These are phyloP conservation scores for Lentinula sp. DNA, from an alignment of 768 basidiomycete genomes.

Conservation along the genomic window DNA sequence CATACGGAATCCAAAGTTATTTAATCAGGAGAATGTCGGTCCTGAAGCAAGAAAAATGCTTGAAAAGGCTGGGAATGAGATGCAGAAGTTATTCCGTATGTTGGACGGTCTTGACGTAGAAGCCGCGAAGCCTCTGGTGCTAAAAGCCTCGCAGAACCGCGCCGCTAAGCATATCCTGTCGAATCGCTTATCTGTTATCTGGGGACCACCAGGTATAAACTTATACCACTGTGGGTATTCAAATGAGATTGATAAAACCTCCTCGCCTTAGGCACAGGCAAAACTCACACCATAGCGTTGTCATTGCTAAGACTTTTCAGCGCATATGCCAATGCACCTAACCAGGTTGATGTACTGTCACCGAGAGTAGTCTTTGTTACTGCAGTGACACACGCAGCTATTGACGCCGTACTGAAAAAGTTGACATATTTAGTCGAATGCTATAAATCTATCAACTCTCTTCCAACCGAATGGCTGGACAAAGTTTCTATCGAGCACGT, in stretches of 20 bases:
- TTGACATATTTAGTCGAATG: conserved; percentile 28
- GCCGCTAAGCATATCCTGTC: conserved; percentile 37
- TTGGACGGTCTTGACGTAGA: conserved; percentile 25
- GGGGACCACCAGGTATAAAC: conserved; percentile 42
- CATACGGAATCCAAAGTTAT: conserved; percentile 33
- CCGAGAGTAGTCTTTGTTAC: conserved; percentile 39
- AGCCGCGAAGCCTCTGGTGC: conserved; percentile 29
- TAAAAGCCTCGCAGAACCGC: conserved; percentile 41
- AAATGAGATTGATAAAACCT: background rate
- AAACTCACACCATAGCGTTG: conserved; percentile 45
- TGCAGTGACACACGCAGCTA: conserved; percentile 48
- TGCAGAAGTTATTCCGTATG: conserved; percentile 35
- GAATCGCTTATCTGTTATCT: conserved; percentile 39
- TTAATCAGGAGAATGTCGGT: conserved; percentile 21
- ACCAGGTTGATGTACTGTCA: background rate
- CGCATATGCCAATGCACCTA: conserved; percentile 24
- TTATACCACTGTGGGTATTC: background rate
- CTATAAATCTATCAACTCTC: conserved; percentile 28
- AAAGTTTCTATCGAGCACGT: conserved; percentile 36
- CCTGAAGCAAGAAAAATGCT: conserved; percentile 18
- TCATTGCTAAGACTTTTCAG: conserved; percentile 41
- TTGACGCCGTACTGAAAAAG: conserved; percentile 41
- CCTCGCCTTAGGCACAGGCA: conserved; percentile 35
- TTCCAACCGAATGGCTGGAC: conserved; percentile 36
- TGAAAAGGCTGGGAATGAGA: conserved; percentile 26